A percentile compares a stretch with the other conserved stretches of the same genome.
Evolutionary conservation across 805 yeast genomes (phyloP).

Genomic region (Candida khao-thaluensis): DNA sequence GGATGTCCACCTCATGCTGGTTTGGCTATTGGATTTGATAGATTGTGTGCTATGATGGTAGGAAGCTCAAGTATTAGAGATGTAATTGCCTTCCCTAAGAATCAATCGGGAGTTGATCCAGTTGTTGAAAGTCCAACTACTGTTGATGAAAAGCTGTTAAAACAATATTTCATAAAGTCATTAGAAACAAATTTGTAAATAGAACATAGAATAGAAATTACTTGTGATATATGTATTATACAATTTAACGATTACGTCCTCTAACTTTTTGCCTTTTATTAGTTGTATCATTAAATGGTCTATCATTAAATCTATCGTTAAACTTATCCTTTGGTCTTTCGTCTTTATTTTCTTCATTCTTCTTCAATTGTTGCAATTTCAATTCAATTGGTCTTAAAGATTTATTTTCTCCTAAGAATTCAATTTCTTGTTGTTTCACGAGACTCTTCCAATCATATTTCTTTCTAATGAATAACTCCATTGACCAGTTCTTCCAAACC

Average conservation of each 20-base stretch:
- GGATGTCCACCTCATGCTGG: conserved; percentile 99
- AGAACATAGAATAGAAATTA: conserved; percentile 6
- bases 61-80: conserved; percentile 79
- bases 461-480: conserved; percentile 75
- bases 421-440: conserved; percentile 47
- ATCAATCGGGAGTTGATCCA: conserved; percentile 81
- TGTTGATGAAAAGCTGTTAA: conserved; percentile 51
- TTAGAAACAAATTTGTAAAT: conserved; percentile 7
- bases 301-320: conserved; percentile 4
- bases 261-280: conserved; percentile 13
- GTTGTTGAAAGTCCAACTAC: conserved; percentile 83
- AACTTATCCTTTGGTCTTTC: conserved; percentile 8
- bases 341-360: conserved; percentile 22
- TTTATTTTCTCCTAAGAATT: conserved; percentile 22
- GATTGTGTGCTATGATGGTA: conserved; percentile 88
- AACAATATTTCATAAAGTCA: conserved; percentile 45
- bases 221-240: not conserved
- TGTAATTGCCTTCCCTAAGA: conserved; percentile 95
- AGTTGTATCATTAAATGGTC: conserved; percentile 1
- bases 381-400: conserved; percentile 34
- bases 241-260: conserved; percentile 16
- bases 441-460: conserved; percentile 78
- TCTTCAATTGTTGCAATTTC: conserved; percentile 38
- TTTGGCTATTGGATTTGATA: conserved; percentile 89
- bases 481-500: conserved; percentile 94